Base-by-base conservation (phyloP, 331 rosid species). In the Cucumis variabilis region DNA sequence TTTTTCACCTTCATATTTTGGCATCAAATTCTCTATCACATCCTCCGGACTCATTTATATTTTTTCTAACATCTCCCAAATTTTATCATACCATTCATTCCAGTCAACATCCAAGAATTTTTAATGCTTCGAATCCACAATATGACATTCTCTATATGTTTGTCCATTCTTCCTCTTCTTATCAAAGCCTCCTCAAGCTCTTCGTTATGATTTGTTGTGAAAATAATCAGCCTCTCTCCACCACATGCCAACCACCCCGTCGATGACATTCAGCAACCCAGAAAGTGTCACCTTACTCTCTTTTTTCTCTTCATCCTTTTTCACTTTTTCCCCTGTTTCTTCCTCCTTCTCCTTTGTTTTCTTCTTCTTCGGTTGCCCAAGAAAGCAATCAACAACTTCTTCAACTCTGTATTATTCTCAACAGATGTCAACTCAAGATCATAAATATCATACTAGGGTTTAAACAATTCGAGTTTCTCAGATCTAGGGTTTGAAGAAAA, bases 1-100 rank as follows among this genome's bases (percentile, higher is more conserved):
- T 70, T 84, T 87, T 27, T 92, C 92, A 11, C 10, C 30, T 6
- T 58, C 80, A 2, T 91, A 89, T 23, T 91, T 93, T 0, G 93
- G 93, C 93, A 93, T 91, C 72, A 94, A 44, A 87, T 91, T 90
- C 92, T 93, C 95, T 1, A 93, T 94, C 80, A 93, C 93, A 79
- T 94, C 95, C 21, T 93, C 93, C n/a, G 96, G 60, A 27, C 83
- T 87, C 83, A 88, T 90, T 27, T 87, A 25, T 13, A 72, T 81
- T 23, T 93, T 92, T 20, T 44, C 84, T 92, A 94, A 88, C 91
- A 92, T 20, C 0, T 11, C 14, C 2, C 41, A 71, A 79, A 94
- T 90, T 11, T 12, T 51, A 0, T 46, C 73, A 68, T 88, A 94
- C 91, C 86, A 89, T 9, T 63, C 65, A 20, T 92, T 91, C 0